phyloP scores from a whole-genome alignment of 2,329 filamentous ascomycete genomes.

The Diaporthe helianthi region DNA sequence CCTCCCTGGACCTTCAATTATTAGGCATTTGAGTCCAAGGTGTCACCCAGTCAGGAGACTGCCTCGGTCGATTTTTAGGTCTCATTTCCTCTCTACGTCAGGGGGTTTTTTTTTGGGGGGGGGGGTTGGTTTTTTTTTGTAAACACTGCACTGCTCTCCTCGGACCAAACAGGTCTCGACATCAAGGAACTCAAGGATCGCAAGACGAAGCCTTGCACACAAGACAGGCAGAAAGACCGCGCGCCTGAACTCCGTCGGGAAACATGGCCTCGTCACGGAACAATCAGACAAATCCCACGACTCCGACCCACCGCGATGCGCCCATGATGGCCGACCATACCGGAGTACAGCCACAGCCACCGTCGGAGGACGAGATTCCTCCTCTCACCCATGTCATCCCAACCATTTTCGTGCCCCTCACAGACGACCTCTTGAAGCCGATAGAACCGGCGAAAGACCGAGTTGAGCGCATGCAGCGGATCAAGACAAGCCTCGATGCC shows the following conservation, averaged over 20 bases:
- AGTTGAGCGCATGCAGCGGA: slow-evolving; percentile 41
- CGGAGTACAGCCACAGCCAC: background rate
- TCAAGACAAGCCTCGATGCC: slow-evolving; percentile 43
- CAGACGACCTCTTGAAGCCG: slow-evolving; percentile 42
- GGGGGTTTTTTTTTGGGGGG: no score
- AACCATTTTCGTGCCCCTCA: slow-evolving; percentile 46
- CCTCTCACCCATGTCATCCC: slow-evolving; percentile 41
- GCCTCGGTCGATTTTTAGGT: background rate
- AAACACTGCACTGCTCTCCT: background rate
- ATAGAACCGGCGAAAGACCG: slow-evolving; percentile 39
- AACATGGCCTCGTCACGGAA: slow-evolving; percentile 16
- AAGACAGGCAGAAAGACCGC: background rate
- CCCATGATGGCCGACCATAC: background rate
- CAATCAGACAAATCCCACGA: background rate
- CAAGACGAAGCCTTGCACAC: background rate
- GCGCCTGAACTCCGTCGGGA: background rate
- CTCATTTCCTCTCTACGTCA: background rate
- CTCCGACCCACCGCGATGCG: background rate
- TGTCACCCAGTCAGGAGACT: background rate
- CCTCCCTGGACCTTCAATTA: background rate
- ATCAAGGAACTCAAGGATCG: background rate
- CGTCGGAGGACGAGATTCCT: slow-evolving; percentile 37
- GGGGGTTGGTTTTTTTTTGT: background rate
- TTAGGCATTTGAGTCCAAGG: background rate
- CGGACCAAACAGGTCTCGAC: background rate